A percentile compares a stretch with the other conserved stretches of the same genome.
These are phyloP conservation scores for Globisporangium cystogenes DNA, from an alignment of 352 stramenopile species.

Conservation along the genomic window DNA sequence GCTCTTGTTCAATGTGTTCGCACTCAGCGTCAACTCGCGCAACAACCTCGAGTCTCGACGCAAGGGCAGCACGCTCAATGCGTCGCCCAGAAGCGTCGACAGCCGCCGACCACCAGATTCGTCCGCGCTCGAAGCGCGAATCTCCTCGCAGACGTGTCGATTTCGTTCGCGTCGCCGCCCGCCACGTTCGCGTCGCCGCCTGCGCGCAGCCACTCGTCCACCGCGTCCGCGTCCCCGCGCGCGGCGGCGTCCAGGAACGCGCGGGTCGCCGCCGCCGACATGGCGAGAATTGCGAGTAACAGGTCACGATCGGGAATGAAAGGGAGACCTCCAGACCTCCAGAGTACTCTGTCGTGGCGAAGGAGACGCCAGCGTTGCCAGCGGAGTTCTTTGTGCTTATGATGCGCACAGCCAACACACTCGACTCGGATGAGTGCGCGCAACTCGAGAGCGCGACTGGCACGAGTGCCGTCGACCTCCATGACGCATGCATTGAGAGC, in stretches of 20 bases:
- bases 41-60: too few relatives aligned
- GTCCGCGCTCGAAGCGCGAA: neutral
- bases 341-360: too few relatives aligned
- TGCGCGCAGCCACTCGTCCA: constrained; percentile 35
- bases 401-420: too few relatives aligned
- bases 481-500: neutral
- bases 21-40: too few relatives aligned
- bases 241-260: constrained; percentile 50
- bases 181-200: constrained; percentile 44
- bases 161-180: constrained; percentile 14
- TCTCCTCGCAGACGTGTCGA: neutral
- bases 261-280: constrained; percentile 4
- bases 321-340: too few relatives aligned
- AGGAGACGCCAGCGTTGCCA: too few relatives aligned
- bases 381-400: too few relatives aligned
- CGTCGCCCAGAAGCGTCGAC: too few relatives aligned
- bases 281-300: neutral
- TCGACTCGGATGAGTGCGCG: too few relatives aligned
- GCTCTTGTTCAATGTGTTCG: too few relatives aligned
- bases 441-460: too few relatives aligned
- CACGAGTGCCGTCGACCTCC: neutral
- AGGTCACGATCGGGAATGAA: neutral
- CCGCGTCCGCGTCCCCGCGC: constrained; percentile 23
- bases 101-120: neutral
- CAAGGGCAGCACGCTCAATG: too few relatives aligned